Evolutionary conservation across 768 basidiomycete species (phyloP).

Genomic region (Melanogaster broomeanus): DNA sequence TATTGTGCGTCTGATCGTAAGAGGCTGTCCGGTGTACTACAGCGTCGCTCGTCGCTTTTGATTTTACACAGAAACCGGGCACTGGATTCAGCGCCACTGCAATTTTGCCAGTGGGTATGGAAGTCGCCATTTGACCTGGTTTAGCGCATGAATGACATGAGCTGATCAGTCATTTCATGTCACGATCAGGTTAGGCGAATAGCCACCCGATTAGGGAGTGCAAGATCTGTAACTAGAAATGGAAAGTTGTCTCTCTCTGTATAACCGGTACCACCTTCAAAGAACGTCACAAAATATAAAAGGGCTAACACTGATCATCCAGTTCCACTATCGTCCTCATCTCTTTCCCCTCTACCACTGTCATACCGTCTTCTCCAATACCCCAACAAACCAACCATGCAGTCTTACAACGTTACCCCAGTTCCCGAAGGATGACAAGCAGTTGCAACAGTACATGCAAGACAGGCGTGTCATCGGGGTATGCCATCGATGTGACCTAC

Average conservation of each 20-base stretch:
- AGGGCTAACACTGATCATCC: conserved; percentile 18
- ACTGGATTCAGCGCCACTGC: conserved; percentile 50
- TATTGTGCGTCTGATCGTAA: conserved; percentile 1
- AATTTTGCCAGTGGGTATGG: conserved; percentile 14
- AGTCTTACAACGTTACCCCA: conserved; percentile 53
- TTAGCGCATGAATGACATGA: too few relatives aligned
- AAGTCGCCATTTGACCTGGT: conserved; percentile 25
- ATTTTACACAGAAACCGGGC: conserved; percentile 75
- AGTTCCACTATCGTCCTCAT: conserved; percentile 15
- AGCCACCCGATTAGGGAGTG: conserved; percentile 7
- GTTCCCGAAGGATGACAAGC: conserved; percentile 64
- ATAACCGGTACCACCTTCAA: background rate
- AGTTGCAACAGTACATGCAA: conserved; percentile 73
- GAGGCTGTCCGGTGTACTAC: conserved; percentile 19
- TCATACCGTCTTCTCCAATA: background rate
- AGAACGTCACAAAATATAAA: conserved; percentile 31
- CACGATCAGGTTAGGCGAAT: too few relatives aligned
- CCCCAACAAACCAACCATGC: conserved; percentile 11
- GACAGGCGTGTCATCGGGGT: conserved; percentile 82
- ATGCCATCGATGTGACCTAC: conserved; percentile 26
- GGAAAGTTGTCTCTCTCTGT: background rate
- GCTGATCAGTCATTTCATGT: too few relatives aligned
- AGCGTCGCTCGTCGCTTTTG: conserved; percentile 44
- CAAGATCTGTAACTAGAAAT: conserved; percentile 2
- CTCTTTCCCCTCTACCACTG: conserved; percentile 1